Evolutionary conservation across 2,329 filamentous ascomycete genomes (phyloP).

Genomic region (Zasmidium cellare): DNA sequence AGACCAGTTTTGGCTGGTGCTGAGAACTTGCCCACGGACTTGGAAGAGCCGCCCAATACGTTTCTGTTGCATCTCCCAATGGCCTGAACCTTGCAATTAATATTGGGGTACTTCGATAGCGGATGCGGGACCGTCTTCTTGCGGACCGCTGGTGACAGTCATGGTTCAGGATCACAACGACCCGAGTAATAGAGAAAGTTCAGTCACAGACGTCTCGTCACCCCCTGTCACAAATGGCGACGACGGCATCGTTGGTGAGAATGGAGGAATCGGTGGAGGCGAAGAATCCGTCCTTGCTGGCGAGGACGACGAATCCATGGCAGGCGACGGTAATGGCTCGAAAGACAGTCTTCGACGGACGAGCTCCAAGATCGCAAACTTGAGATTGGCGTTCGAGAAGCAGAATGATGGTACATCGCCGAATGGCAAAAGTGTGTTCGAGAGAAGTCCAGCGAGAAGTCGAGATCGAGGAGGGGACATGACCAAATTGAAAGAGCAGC

Average conservation of each 20-base stretch:
- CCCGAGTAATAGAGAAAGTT: not conserved
- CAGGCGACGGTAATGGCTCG: not conserved
- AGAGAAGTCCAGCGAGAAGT: constrained; percentile 14
- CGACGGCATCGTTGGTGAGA: not conserved
- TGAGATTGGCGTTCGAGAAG: constrained; percentile 31
- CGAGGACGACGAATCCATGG: not conserved
- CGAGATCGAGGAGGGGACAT: constrained; percentile 12
- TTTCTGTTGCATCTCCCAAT: not conserved
- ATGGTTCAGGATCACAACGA: not conserved
- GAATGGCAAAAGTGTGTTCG: constrained; percentile 10
- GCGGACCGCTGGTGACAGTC: not conserved
- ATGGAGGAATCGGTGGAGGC: not conserved
- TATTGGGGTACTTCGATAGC: constrained; percentile 6
- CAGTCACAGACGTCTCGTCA: not conserved
- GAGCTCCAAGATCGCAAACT: constrained; percentile 30
- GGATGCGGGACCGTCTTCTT: not conserved
- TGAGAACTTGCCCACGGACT: not conserved
- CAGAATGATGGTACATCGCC: constrained; percentile 7
- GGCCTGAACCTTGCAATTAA: constrained; percentile 10
- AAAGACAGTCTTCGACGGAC: constrained; percentile 20
- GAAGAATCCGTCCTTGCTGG: not conserved
- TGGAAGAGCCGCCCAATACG: not conserved
- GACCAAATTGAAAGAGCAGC: constrained; percentile 8
- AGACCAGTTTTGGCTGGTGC: not conserved
- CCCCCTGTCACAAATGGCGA: not conserved